These are phyloP conservation scores for Bipolaris bicolor DNA, from an alignment of 2,329 filamentous ascomycete species.

Conservation along the genomic window DNA sequence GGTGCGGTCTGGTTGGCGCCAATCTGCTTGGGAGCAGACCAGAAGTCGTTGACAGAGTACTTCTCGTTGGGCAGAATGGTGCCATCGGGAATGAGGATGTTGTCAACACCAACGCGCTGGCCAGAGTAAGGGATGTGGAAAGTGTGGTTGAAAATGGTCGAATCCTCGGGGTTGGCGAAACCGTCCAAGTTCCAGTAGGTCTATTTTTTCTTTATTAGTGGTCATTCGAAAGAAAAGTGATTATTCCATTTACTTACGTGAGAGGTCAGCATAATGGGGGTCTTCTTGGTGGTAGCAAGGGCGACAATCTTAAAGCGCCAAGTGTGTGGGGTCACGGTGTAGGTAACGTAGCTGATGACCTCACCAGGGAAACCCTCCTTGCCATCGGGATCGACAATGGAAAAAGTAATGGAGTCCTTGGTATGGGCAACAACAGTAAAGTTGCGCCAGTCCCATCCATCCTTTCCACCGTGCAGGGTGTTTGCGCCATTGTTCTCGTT, in stretches of 20 bases:
- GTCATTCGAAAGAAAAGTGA: too few relatives aligned
- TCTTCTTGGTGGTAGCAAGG: constrained; percentile 73
- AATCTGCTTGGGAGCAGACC: constrained; percentile 79
- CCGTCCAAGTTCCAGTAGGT: constrained; percentile 86
- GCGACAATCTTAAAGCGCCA: constrained; percentile 79
- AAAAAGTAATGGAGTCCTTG: constrained; percentile 73
- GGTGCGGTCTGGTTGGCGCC: constrained; percentile 70
- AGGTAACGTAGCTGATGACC: constrained; percentile 75
- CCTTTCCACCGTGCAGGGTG: constrained; percentile 71
- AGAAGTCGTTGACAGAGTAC: constrained; percentile 79
- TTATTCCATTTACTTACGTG: too few relatives aligned
- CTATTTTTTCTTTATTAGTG: constrained; percentile 46
- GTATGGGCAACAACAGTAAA: constrained; percentile 76
- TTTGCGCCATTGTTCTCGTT: constrained; percentile 64
- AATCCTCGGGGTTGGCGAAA: constrained; percentile 74
- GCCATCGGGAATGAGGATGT: constrained; percentile 56
- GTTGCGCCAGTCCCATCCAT: constrained; percentile 78
- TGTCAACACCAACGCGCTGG: constrained; percentile 70
- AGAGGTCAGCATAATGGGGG: constrained; percentile 80
- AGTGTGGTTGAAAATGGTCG: constrained; percentile 71
- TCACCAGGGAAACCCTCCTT: constrained; percentile 80
- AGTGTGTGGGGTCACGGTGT: constrained; percentile 68
- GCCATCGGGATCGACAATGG: constrained; percentile 73
- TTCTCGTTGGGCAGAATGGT: constrained; percentile 71
- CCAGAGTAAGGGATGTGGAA: constrained; percentile 75